phyloP scores from a whole-genome alignment of 1,139 yeast genomes.

The Meyerozyma elateridarum region DNA sequence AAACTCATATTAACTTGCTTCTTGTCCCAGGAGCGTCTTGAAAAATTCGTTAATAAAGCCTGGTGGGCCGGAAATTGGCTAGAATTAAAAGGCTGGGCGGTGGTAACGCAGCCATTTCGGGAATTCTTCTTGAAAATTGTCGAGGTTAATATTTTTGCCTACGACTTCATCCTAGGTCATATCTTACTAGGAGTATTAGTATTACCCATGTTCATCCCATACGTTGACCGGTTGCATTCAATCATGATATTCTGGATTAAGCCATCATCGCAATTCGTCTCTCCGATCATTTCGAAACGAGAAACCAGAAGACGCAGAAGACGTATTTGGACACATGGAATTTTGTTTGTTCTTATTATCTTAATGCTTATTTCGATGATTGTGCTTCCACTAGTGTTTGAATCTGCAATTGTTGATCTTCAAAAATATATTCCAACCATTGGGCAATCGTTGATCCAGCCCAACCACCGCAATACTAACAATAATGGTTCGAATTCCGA shows the following conservation, averaged over 20 bases:
- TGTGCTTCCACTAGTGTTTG: constrained; percentile 24
- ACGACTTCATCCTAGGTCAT: constrained; percentile 71
- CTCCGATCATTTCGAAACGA: constrained; percentile 23
- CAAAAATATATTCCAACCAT: constrained; percentile 13
- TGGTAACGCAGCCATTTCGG: constrained; percentile 61
- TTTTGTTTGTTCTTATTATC: constrained; percentile 19
- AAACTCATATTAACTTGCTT: constrained; percentile 36
- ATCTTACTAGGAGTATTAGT: constrained; percentile 52
- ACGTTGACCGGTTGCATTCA: constrained; percentile 39
- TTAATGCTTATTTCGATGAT: constrained; percentile 16
- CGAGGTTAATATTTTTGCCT: constrained; percentile 66
- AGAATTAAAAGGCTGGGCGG: constrained; percentile 52
- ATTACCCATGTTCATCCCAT: constrained; percentile 66
- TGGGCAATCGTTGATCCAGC: constrained; percentile 47
- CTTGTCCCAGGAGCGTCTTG: constrained; percentile 57
- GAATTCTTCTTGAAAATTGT: constrained; percentile 64
- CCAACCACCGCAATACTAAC: constrained; percentile 51
- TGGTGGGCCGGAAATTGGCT: constrained; percentile 92
- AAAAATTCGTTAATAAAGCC: constrained; percentile 53
- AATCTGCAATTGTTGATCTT: constrained; percentile 15
- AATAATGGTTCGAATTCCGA: constrained; percentile 63
- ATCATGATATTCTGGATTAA: constrained; percentile 35
- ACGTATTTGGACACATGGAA: constrained; percentile 9
- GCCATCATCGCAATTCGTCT: constrained; percentile 24
- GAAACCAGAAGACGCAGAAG: constrained; percentile 14